Conservation (phyloP, 2,329 filamentous ascomycete genomes). For the Phyllosticta capitalensis region DNA sequence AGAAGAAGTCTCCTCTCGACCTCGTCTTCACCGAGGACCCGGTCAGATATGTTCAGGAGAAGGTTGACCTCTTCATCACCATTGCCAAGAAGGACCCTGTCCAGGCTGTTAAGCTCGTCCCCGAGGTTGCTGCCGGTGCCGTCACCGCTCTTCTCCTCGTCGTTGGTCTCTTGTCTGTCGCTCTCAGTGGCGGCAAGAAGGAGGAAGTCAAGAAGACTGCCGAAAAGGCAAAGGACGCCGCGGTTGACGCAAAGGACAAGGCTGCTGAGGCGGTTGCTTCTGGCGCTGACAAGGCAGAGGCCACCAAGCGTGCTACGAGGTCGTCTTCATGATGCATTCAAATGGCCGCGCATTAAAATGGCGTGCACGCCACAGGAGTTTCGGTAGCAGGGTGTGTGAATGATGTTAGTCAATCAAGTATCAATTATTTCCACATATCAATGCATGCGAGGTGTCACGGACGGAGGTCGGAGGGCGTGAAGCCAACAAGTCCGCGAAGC, state of each 20-base stretch:
- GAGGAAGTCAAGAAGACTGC: slow-evolving; percentile 61
- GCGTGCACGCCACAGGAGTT: no score
- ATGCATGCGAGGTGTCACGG: not conserved
- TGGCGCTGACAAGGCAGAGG: slow-evolving; percentile 60
- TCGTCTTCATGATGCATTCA: slow-evolving; percentile 24
- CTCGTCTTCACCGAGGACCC: slow-evolving; percentile 89
- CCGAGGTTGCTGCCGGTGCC: slow-evolving; percentile 76
- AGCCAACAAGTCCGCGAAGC: not conserved
- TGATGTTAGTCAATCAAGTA: not conserved
- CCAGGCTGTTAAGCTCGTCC: slow-evolving; percentile 78
- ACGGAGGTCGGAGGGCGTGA: not conserved
- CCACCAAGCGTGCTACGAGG: slow-evolving; percentile 51
- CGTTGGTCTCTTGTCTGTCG: slow-evolving; percentile 58
- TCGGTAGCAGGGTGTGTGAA: not conserved
- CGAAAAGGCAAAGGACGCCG: slow-evolving; percentile 67
- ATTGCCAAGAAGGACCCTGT: slow-evolving; percentile 76
- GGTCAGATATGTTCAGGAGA: slow-evolving; percentile 78
- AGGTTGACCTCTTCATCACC: slow-evolving; percentile 81
- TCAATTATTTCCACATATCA: not conserved
- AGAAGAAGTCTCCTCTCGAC: slow-evolving; percentile 61
- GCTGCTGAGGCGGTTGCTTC: slow-evolving; percentile 53
- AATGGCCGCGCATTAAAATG: no score
- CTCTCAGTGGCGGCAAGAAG: slow-evolving; percentile 54
- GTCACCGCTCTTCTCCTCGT: slow-evolving; percentile 60
- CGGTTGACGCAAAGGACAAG: slow-evolving; percentile 56